phyloP scores from a whole-genome alignment of 176 grass and related monocot species.

The Areca catechu region DNA sequence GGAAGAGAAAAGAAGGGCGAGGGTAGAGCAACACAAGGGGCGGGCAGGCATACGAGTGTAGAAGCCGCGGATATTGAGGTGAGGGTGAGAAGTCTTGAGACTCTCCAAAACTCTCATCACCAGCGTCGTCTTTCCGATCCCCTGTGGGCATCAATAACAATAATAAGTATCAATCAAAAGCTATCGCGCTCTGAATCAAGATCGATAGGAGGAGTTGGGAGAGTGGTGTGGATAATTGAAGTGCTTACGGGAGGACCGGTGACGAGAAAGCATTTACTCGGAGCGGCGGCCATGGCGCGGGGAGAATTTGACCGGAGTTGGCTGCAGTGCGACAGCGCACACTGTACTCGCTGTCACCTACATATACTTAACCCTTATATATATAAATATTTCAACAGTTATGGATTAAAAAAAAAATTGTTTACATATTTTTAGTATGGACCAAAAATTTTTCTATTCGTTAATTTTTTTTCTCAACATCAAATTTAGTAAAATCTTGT shows the following conservation, averaged over 20 bases:
- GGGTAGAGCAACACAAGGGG: not conserved
- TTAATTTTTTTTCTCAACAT: no score
- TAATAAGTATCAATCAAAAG: not conserved
- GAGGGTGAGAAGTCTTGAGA: conserved; percentile 39
- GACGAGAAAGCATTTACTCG: conserved; percentile 67
- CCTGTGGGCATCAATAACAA: conserved; percentile 18
- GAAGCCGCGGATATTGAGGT: conserved; percentile 66
- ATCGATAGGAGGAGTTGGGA: not conserved
- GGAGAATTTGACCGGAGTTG: no score
- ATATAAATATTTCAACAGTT: no score
- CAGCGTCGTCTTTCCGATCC: conserved; percentile 85
- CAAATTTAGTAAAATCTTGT: no score
- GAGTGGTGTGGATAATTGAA: not conserved
- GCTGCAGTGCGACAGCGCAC: no score
- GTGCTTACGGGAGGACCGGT: conserved; percentile 64
- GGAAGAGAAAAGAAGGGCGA: no score
- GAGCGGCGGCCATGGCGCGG: conserved; percentile 27
- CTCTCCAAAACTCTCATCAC: conserved; percentile 63
- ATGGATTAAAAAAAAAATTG: no score
- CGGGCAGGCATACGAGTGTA: conserved; percentile 49
- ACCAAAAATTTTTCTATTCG: no score
- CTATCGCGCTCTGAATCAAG: no score
- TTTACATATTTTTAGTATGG: no score
- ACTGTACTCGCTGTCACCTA: no score
- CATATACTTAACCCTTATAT: no score